Percentiles rank a stretch among this genome's conserved stretches.
phyloP scores from a whole-genome alignment of 2,329 filamentous ascomycete genomes.

The Periconia sp. region DNA sequence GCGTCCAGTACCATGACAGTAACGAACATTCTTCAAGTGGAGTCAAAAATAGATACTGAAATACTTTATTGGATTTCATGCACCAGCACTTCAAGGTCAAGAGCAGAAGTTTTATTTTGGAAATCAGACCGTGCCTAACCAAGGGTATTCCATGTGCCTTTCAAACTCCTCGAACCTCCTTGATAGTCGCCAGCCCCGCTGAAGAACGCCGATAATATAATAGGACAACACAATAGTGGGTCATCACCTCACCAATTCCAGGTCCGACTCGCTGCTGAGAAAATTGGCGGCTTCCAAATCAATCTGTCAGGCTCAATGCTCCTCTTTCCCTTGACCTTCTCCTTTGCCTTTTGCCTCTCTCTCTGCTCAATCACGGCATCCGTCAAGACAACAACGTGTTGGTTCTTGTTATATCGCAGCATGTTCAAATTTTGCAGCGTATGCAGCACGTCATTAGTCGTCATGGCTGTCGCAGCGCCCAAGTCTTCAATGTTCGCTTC shows the following conservation, averaged over 20 bases:
- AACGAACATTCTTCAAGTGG: too few species aligned
- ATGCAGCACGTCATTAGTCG: conserved; percentile 94
- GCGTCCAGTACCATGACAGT: too few species aligned
- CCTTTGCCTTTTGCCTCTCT: conserved; percentile 76
- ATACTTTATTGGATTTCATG: too few species aligned
- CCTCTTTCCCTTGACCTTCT: conserved; percentile 77
- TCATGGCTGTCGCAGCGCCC: conserved; percentile 84
- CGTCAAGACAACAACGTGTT: conserved; percentile 93
- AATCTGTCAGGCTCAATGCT: conserved; percentile 79
- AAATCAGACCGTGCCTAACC: too few species aligned
- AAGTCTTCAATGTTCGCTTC: conserved; percentile 86
- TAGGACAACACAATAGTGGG: too few species aligned
- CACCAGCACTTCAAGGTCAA: too few species aligned
- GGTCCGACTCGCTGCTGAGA: conserved; percentile 85
- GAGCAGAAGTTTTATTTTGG: too few species aligned
- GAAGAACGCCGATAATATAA: too few species aligned
- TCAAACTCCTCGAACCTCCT: too few species aligned
- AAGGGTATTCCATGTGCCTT: too few species aligned
- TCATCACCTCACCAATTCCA: conserved; percentile 90
- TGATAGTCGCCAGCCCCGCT: too few species aligned
- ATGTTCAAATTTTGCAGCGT: conserved; percentile 93
- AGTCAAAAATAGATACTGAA: too few species aligned
- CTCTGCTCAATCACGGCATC: conserved; percentile 76
- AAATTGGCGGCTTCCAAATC: conserved; percentile 96
- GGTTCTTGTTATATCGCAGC: conserved; percentile 90